These are phyloP conservation scores for Neckera pumila DNA, from an alignment of 225 moss, liverwort and hornwort genomes.

Conservation along the genomic window DNA sequence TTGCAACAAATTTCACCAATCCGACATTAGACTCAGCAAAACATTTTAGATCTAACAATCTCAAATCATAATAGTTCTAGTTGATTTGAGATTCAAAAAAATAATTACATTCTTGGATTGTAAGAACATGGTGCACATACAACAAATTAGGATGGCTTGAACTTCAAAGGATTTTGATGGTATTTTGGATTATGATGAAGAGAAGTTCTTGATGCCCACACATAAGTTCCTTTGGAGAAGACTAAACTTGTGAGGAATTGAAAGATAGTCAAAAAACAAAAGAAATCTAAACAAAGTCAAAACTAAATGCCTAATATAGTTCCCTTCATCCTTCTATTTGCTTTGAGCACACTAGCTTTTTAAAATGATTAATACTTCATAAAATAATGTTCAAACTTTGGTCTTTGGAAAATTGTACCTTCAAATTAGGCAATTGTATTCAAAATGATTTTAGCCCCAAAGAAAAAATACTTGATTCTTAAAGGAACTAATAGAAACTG, in stretches of 20 bases:
- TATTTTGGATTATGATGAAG: background rate
- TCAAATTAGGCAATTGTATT: background rate
- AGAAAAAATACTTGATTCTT: background rate
- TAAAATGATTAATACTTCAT: background rate
- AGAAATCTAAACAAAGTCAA: background rate
- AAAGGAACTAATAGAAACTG: rapidly evolving
- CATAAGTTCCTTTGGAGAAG: background rate
- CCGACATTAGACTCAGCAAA: background rate
- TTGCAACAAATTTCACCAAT: background rate
- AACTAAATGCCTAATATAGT: background rate
- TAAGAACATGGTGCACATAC: background rate
- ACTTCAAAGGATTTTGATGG: background rate
- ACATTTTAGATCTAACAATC: background rate
- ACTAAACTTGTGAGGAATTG: background rate
- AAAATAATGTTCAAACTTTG: background rate
- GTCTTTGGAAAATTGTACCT: background rate
- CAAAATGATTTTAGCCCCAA: too few relatives aligned
- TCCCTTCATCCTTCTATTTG: background rate
- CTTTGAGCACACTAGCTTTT: too few relatives aligned
- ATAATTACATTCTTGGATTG: background rate
- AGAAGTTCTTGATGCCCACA: background rate
- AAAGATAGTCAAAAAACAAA: background rate
- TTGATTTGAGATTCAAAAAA: background rate
- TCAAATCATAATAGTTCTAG: background rate
- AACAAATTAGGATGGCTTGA: background rate